Conservation (phyloP, 768 basidiomycete genomes). For the Exsudoporus frostii region DNA sequence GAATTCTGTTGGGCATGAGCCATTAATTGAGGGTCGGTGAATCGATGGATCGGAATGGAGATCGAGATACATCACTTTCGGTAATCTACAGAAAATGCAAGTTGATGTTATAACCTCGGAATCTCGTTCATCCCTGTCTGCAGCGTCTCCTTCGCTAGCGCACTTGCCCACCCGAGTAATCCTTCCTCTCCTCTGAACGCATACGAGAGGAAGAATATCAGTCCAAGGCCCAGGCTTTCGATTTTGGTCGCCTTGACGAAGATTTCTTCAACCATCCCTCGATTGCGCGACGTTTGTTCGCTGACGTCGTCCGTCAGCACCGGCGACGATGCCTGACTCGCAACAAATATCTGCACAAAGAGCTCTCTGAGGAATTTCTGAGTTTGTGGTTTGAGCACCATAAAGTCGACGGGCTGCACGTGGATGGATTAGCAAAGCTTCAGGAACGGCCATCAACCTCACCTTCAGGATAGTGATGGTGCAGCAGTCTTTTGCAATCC, state of each 20-base stretch:
- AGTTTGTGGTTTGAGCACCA: slow-evolving; percentile 60
- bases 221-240: slow-evolving; percentile 66
- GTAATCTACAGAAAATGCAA: not conserved
- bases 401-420: slow-evolving; percentile 83
- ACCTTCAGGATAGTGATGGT: slow-evolving; percentile 84
- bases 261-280: slow-evolving; percentile 67
- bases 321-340: slow-evolving; percentile 73
- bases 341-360: slow-evolving; percentile 65
- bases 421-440: not conserved
- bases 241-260: slow-evolving; percentile 72
- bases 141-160: slow-evolving; percentile 67
- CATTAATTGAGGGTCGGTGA: not conserved
- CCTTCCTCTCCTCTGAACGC: slow-evolving; percentile 40
- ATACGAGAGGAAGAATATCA: slow-evolving; percentile 65
- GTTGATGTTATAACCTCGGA: slow-evolving; percentile 22
- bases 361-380: slow-evolving; percentile 67
- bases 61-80: not conserved
- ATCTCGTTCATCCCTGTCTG: slow-evolving; percentile 60
- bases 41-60: not conserved
- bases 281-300: slow-evolving; percentile 45
- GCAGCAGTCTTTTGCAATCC: slow-evolving; percentile 81
- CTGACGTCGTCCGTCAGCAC: slow-evolving; percentile 40
- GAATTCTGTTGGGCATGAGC: not conserved
- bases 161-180: slow-evolving; percentile 64
- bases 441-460: not conserved